A percentile compares a stretch with the other conserved stretches of the same genome.
Evolutionary conservation across 306 rosid species (phyloP).

Genomic region (Trifolium pratense): DNA sequence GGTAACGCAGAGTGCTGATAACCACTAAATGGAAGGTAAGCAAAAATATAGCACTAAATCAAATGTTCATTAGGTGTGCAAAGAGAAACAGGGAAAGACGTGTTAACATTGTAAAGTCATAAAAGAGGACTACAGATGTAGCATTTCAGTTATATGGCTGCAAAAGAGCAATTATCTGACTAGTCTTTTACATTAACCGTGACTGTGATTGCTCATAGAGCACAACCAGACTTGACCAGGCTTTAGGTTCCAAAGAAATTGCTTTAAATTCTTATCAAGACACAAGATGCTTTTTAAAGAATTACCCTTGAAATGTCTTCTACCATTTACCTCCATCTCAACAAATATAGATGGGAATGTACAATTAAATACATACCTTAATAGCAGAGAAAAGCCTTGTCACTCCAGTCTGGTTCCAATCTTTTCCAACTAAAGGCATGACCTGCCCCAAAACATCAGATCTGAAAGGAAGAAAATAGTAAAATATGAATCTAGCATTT

Average conservation of each 20-base stretch:
- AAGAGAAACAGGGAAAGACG: background rate
- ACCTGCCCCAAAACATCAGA: conserved; percentile 98
- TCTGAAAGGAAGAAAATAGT: conserved; percentile 51
- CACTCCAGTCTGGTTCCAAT: conserved; percentile 95
- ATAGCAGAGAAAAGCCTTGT: conserved; percentile 91
- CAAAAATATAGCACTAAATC: conserved; percentile 2
- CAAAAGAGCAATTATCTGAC: background rate
- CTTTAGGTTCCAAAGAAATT: background rate
- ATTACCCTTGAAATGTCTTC: conserved; percentile 7
- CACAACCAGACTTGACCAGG: background rate
- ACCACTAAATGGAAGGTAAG: background rate
- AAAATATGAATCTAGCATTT: conserved; percentile 5
- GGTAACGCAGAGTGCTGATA: background rate
- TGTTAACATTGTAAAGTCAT: background rate
- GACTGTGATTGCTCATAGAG: background rate
- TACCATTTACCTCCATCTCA: conserved; percentile 24
- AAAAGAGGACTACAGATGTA: background rate
- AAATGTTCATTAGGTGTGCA: background rate
- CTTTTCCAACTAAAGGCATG: conserved; percentile 99
- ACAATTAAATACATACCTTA: conserved; percentile 57
- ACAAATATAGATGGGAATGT: conserved; percentile 1
- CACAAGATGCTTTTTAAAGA: conserved; percentile 17
- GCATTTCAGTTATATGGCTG: background rate
- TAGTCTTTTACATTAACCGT: background rate
- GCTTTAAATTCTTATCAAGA: background rate